phyloP scores from a whole-genome alignment of 2,329 filamentous ascomycete genomes.

The Cladorrhinum sp. region DNA sequence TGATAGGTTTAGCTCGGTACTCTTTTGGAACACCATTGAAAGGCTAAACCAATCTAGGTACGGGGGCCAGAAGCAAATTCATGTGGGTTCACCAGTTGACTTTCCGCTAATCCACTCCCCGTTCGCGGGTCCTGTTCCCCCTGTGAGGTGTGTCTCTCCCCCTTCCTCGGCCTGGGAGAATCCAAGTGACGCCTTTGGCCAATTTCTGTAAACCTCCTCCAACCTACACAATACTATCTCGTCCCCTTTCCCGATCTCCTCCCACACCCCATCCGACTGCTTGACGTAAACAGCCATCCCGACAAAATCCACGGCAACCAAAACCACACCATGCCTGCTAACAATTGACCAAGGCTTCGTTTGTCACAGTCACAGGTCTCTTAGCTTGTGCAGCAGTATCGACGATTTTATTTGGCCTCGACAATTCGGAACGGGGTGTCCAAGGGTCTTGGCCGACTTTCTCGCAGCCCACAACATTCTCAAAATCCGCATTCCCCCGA shows the following conservation, averaged over 20 bases:
- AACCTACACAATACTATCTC: background rate
- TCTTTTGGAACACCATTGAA: conserved; percentile 23
- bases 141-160: conserved; percentile 13
- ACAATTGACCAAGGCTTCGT: background rate
- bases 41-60: conserved; percentile 9
- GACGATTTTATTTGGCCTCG: background rate
- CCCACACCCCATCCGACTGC: background rate
- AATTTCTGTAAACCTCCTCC: conserved; percentile 14
- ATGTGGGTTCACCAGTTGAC: conserved; percentile 9
- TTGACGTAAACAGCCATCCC: background rate
- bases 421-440: no score
- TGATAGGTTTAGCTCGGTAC: conserved; percentile 12
- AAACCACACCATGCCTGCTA: background rate
- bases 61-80: conserved; percentile 9
- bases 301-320: background rate
- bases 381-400: background rate
- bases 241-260: background rate
- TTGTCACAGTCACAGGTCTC: background rate
- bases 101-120: conserved; percentile 20
- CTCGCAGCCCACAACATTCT: background rate
- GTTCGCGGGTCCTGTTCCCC: conserved; percentile 17
- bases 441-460: background rate
- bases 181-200: conserved; percentile 1
- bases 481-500: conserved; percentile 11
- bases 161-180: conserved; percentile 19